A percentile compares a stretch with the other conserved stretches of the same genome.
These are phyloP conservation scores for Globisporangium nunn DNA, from an alignment of 352 stramenopile species.

Conservation along the genomic window DNA sequence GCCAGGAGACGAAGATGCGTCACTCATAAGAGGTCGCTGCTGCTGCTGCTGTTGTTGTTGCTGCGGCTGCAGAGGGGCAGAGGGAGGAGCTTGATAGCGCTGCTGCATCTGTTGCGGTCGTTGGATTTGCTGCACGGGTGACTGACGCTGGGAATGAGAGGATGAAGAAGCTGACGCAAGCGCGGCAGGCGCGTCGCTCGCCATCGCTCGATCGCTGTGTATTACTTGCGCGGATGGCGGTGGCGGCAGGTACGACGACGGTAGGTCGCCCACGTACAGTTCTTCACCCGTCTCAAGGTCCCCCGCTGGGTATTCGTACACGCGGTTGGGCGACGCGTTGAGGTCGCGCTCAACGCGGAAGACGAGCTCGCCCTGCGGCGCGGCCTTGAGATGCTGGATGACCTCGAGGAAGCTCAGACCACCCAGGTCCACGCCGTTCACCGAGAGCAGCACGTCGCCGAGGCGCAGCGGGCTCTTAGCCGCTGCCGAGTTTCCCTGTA, in stretches of 20 bases:
- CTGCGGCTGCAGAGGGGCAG: not conserved
- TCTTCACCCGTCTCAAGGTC: slow-evolving; percentile 8
- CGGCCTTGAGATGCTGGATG: slow-evolving; percentile 54
- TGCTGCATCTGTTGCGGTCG: not conserved
- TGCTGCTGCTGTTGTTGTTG: not conserved
- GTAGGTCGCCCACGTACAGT: slow-evolving; percentile 3
- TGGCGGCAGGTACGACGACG: not conserved
- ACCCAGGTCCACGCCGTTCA: slow-evolving; percentile 51
- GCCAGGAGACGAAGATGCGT: not conserved
- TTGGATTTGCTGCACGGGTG: no score
- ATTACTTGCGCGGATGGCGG: no score
- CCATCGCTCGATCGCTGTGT: not conserved
- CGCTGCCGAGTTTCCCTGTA: slow-evolving; percentile 35
- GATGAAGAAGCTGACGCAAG: not conserved
- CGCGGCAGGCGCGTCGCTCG: no score
- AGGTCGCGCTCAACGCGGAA: slow-evolving; percentile 48
- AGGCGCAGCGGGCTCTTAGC: slow-evolving; percentile 34
- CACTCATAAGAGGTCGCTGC: not conserved
- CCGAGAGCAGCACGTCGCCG: slow-evolving; percentile 59
- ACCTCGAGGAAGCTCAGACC: slow-evolving; percentile 43
- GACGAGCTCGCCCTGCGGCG: slow-evolving; percentile 33
- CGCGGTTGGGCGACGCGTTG: slow-evolving; percentile 2
- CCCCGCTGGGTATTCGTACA: slow-evolving; percentile 3
- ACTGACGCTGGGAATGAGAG: not conserved
- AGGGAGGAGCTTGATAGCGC: not conserved